Evolutionary conservation across 139 green algal species (phyloP), one percentile per base, ranked within the genome.

Genomic region (Chlamydomonas sphaeroides): DNA sequence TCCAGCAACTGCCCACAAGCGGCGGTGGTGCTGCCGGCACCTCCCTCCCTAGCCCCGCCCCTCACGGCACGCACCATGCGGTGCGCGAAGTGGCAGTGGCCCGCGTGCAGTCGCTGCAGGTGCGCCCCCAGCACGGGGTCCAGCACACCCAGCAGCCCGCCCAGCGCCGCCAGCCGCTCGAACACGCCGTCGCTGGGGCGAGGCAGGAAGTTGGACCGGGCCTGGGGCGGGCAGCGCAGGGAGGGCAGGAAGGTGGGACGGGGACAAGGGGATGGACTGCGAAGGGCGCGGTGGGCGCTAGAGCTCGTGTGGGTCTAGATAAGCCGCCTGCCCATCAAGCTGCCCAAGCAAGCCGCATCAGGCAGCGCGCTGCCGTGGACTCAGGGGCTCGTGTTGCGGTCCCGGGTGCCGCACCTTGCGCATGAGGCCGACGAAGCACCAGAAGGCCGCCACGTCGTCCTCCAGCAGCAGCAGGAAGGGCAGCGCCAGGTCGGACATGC

Each of bases 401-500:
- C n/a, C n/a, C n/a, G n/a, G n/a, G n/a, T n/a, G n/a, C n/a, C n/a
- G n/a, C 65, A 84, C 77, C 84, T 82, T 87, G 53, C 85, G 74
- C 95, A 98, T 98, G 32, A 98, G 87, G 25, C 77, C 79, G 48
- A 90, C 88, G 73, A 96, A 98, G 90, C 93, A 97, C 85, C 87
- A 94, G 84, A 98, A 98, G 5, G 94, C 95, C 39, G 97, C 84
- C 3, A 90, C 90, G 62, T 98, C 95, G 66, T 97, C 93, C 25
- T 93, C 89, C 53, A 96, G 75, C 48, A 98, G 78, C 78, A 92
- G 74, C 73, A 98, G 79, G 69, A 98, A 95, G 8, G 93, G 87
- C n/a, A 94, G 91, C 63, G 95, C 90, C 59, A 98, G 84, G 88
- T 98, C 95, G 30, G 91, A 94, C 95, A 98, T 98, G 66, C 89